A percentile compares a stretch with the other conserved stretches of the same genome.
These are phyloP conservation scores for Adansonia madagascariensis DNA, from an alignment of 441 rosid species.

Conservation along the genomic window DNA sequence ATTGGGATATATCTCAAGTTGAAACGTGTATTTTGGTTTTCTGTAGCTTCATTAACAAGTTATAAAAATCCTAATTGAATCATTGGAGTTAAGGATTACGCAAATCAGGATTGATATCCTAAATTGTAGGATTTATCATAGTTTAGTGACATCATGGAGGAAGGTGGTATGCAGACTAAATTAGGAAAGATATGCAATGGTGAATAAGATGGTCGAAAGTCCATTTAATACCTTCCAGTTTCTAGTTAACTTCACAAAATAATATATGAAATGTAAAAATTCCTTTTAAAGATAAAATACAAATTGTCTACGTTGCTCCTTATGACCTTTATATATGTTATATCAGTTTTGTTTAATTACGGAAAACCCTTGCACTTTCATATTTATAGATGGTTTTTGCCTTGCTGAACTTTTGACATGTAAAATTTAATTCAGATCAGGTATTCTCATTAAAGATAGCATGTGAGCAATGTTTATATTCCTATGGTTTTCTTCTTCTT, in stretches of 20 bases:
- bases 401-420: background rate
- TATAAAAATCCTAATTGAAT: background rate
- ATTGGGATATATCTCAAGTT: background rate
- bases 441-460: background rate
- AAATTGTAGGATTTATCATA: conserved; percentile 12
- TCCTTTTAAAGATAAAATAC: background rate
- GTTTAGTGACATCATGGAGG: conserved; percentile 5
- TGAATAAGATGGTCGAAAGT: background rate
- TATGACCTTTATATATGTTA: background rate
- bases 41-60: background rate
- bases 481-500: background rate
- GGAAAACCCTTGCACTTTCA: conserved; percentile 4
- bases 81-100: background rate
- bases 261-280: background rate
- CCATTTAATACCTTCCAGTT: background rate
- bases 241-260: conserved; percentile 2
- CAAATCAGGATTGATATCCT: conserved; percentile 9
- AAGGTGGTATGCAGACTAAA: background rate
- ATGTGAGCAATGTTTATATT: conserved; percentile 3
- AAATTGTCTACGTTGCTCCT: background rate
- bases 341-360: background rate
- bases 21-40: conserved; percentile 3
- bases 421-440: background rate
- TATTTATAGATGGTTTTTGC: background rate
- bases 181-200: conserved; percentile 13